phyloP scores from a whole-genome alignment of 345 rosid genomes.

The Xanthoceras sorbifolium region DNA sequence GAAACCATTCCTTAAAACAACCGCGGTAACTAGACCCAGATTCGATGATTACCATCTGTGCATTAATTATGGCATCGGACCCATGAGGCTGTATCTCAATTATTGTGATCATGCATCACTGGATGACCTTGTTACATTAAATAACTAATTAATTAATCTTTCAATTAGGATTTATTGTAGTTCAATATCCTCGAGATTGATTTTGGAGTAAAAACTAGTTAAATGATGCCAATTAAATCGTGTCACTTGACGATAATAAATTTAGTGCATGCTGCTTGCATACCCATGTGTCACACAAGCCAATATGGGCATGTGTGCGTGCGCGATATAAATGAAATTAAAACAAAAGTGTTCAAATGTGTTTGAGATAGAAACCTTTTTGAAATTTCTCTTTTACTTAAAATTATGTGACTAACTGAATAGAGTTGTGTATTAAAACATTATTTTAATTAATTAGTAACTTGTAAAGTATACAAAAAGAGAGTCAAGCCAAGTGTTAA shows the following conservation, averaged over 20 bases:
- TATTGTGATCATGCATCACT: not conserved
- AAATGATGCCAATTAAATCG: not conserved
- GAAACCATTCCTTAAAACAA: not conserved
- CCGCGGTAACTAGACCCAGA: not conserved
- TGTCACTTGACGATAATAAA: slow-evolving; percentile 13
- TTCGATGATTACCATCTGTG: not conserved
- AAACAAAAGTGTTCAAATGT: no score
- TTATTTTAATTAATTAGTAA: no score
- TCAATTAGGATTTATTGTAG: not conserved
- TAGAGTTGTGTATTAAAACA: no score
- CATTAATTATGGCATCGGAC: not conserved
- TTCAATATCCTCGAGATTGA: not conserved
- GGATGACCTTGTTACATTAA: not conserved
- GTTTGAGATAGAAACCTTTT: no score
- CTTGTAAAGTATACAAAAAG: not conserved
- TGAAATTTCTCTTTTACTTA: no score
- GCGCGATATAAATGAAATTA: no score
- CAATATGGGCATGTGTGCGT: no score
- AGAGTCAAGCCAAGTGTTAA: slow-evolving; percentile 19
- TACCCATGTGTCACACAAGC: not conserved
- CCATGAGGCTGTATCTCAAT: not conserved
- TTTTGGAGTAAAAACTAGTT: not conserved
- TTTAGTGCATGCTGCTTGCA: not conserved
- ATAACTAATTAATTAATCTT: no score
- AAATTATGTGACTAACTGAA: no score